Conservation (phyloP, 73 alveolate genomes). For the Effrenium voratum region DNA sequence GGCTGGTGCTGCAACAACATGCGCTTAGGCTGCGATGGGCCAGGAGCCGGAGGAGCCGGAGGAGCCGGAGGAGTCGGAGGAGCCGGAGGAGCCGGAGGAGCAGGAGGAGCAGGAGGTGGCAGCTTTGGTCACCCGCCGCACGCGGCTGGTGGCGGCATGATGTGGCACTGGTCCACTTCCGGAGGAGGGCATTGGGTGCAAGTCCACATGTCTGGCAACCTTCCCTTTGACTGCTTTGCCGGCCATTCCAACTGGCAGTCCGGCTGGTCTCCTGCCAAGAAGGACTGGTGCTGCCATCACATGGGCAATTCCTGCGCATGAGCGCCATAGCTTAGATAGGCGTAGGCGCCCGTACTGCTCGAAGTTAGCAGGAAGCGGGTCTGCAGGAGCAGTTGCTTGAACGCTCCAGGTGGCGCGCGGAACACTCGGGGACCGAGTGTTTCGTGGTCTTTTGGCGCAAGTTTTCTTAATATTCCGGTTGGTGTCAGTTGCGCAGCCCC, state of each 20-base stretch:
- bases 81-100: neutral
- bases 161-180: neutral
- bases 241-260: constrained; percentile 7
- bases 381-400: too few species aligned
- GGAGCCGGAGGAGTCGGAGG: neutral
- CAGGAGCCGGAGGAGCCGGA: neutral
- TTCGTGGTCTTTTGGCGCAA: neutral
- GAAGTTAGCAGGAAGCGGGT: too few species aligned
- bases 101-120: neutral
- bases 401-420: too few species aligned
- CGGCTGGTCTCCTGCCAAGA: constrained; percentile 36
- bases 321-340: constrained; percentile 6
- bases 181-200: constrained; percentile 25
- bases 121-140: constrained; percentile 16
- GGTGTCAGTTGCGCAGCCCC: too few species aligned
- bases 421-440: too few species aligned
- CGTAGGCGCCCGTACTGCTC: too few species aligned
- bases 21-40: neutral
- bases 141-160: neutral
- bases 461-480: neutral
- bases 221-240: constrained; percentile 23
- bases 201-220: neutral
- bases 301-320: constrained; percentile 6
- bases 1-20: constrained; percentile 68
- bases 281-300: constrained; percentile 18